A percentile compares a stretch with the other conserved stretches of the same genome.
Evolutionary conservation across 768 basidiomycete genomes (phyloP).

Genomic region (Floccularia luteovirens): DNA sequence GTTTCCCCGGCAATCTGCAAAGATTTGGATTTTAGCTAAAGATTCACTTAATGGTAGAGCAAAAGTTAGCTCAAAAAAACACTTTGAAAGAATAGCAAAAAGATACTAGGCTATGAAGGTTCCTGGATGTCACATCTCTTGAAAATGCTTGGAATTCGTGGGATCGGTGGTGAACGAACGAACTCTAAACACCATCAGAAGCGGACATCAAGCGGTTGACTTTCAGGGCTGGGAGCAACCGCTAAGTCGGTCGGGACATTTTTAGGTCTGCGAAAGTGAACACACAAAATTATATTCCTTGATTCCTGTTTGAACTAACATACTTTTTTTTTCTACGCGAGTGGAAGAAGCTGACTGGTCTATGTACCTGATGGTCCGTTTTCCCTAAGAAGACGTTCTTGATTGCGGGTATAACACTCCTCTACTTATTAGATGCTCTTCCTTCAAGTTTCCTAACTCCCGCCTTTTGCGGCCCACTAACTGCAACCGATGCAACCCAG

Average conservation of each 20-base stretch:
- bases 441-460: constrained; percentile 4
- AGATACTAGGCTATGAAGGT: no score
- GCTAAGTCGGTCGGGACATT: neutral
- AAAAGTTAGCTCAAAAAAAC: no score
- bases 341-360: constrained; percentile 9
- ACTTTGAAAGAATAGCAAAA: no score
- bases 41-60: no score
- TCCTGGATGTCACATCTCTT: no score
- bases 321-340: constrained; percentile 9
- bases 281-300: neutral
- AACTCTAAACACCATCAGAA: constrained; percentile 5
- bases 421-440: constrained; percentile 10
- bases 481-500: constrained; percentile 14
- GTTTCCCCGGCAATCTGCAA: no score
- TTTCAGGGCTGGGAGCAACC: neutral
- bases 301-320: constrained; percentile 4
- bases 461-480: constrained; percentile 3
- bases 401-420: constrained; percentile 14
- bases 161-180: no score
- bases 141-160: no score
- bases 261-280: constrained; percentile 2
- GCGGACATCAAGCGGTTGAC: no score
- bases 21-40: no score
- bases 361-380: constrained; percentile 15
- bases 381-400: constrained; percentile 8